These are phyloP conservation scores for Brettanomyces naardenensis DNA, from an alignment of 805 yeast species.

Conservation along the genomic window DNA sequence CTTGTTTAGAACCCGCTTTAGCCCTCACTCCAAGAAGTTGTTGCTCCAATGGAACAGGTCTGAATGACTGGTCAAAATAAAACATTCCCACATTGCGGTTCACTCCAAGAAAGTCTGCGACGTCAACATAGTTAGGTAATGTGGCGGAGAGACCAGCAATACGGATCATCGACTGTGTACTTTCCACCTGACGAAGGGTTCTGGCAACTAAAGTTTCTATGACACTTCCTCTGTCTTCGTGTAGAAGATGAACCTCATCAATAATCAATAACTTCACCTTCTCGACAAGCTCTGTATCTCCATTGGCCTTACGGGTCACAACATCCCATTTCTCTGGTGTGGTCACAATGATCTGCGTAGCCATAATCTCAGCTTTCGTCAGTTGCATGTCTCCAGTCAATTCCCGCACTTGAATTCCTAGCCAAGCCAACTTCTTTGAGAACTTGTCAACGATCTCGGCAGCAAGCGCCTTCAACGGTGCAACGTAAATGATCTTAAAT, in stretches of 20 bases:
- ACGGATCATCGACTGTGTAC: conserved; percentile 87
- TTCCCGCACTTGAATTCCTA: conserved; percentile 81
- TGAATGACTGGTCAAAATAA: conserved; percentile 84
- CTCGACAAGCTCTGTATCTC: conserved; percentile 77
- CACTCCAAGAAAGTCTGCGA: conserved; percentile 90
- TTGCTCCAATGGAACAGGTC: conserved; percentile 92
- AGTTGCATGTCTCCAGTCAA: conserved; percentile 95
- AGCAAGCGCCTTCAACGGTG: conserved; percentile 89
- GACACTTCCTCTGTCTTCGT: conserved; percentile 97
- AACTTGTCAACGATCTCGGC: conserved; percentile 95
- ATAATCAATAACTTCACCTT: conserved; percentile 82
- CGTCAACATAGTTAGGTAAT: conserved; percentile 84
- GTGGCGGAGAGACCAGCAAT: conserved; percentile 95
- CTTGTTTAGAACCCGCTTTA: conserved; percentile 68
- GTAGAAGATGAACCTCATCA: conserved; percentile 93
- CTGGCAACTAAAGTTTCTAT: conserved; percentile 93
- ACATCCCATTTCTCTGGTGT: conserved; percentile 99
- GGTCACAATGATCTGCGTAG: conserved; percentile 84
- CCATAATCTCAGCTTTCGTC: conserved; percentile 67
- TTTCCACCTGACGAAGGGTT: conserved; percentile 89
- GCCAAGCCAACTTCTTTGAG: conserved; percentile 67
- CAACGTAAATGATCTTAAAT: conserved; percentile 87
- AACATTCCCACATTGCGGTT: conserved; percentile 88
- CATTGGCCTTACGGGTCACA: conserved; percentile 86
- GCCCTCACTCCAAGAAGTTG: conserved; percentile 82